phyloP scores from a whole-genome alignment of 192 early-diverging fungal genomes.

The Rhizophlyctis rosea region DNA sequence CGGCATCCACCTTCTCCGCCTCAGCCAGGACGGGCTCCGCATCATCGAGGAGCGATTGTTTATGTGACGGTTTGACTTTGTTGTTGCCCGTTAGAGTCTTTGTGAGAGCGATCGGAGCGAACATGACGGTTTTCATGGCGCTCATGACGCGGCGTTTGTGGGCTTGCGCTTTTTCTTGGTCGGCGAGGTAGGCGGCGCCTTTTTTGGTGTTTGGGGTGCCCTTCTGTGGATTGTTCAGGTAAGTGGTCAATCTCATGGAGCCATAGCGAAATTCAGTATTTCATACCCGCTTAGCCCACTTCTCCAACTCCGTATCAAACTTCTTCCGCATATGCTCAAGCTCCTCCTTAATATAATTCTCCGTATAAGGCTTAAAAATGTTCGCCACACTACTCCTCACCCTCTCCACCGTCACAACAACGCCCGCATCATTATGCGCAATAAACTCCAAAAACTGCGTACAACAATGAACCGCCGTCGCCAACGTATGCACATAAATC shows the following conservation, averaged over 20 bases:
- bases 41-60: constrained; percentile 25
- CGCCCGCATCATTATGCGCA: constrained; percentile 30
- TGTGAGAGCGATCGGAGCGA: constrained; percentile 48
- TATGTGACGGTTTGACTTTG: constrained; percentile 23
- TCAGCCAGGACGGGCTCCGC: constrained; percentile 25
- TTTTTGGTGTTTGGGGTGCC: constrained; percentile 23
- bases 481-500: constrained; percentile 69
- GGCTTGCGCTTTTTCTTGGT: constrained; percentile 45
- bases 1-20: constrained; percentile 38
- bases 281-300: constrained; percentile 66
- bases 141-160: constrained; percentile 56
- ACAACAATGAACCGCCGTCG: constrained; percentile 56
- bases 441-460: constrained; percentile 58
- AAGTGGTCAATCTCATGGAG: background rate
- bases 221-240: constrained; percentile 18
- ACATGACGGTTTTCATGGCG: constrained; percentile 52
- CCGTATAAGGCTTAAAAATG: constrained; percentile 64
- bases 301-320: constrained; percentile 60
- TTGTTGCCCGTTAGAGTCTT: constrained; percentile 24
- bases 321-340: constrained; percentile 53
- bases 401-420: constrained; percentile 47
- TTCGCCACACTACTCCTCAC: constrained; percentile 52
- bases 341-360: constrained; percentile 68
- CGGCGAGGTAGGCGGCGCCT: constrained; percentile 33
- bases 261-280: background rate